Base-by-base conservation (phyloP, 2,329 filamentous ascomycete genomes). In the Xylariales sp. region DNA sequence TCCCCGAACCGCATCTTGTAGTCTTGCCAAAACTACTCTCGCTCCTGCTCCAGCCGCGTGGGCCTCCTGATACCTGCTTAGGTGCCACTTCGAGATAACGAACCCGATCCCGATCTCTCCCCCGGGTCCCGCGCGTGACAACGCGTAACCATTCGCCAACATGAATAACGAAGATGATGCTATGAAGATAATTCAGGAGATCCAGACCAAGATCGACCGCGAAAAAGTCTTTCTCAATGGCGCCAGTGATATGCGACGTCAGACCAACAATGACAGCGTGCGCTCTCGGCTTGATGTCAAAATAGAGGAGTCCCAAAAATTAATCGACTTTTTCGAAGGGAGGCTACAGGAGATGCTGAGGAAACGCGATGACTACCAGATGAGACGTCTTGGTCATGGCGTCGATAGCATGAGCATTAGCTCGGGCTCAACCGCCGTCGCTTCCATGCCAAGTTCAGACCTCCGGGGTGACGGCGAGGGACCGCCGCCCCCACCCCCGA, bases 161-260 rank as follows among this genome's bases (percentile, higher is more conserved):
- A 73, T 73, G 70, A 69, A 68, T 10, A 59, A 56, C 64, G 68
- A 73, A 36, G 70, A 73, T 6, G 70, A 73, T 36, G 50, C 64
- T 28, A 57, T 53, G 63, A 70, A 69, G 62, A 62, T 59, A 48
- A 69, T 73, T n/a, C 58, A 64, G 32, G 92, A 93, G 81, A 94
- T 99, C 83, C 90, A 92, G 83, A 92, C 91, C 85, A 98, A 99
- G 91, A 98, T 99, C 82, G 93, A 97, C 86, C 91, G 95, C 80
- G 96, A 99, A 83, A 95, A 94, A 86, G 92, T 91, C 76, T 90
- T 98, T 78, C 96, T 99, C 85, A 92, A 92, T 81, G 95, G 93
- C 76, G 95, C 95, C 74, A 96, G 93, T 82, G 89, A 92, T 75
- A 97, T 99, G 94, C 92, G 94, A 82, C 91, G 94, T 82, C 94